These are phyloP conservation scores for Xylaria flabelliformis DNA, from an alignment of 495 filamentous ascomycete species.

Conservation along the genomic window DNA sequence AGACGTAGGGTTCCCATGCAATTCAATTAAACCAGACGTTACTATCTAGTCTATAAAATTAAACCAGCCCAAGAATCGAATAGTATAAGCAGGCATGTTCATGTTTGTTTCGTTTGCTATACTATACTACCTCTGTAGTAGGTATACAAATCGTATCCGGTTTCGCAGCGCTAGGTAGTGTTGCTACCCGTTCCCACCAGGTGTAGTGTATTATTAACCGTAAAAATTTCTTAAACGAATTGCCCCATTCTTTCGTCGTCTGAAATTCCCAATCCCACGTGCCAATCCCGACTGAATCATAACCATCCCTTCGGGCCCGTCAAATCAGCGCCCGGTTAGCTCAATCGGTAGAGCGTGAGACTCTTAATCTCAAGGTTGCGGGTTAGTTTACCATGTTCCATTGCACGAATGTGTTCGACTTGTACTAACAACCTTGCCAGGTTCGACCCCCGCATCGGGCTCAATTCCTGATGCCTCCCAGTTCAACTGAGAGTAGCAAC, in stretches of 20 bases:
- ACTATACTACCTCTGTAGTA: background rate
- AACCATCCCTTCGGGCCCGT: background rate
- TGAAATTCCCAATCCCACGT: background rate
- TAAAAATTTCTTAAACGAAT: background rate
- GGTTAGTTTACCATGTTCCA: slow-evolving; percentile 42
- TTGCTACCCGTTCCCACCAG: too few relatives aligned
- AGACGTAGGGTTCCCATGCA: background rate
- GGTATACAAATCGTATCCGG: background rate
- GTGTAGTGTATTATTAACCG: too few relatives aligned
- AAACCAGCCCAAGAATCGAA: background rate
- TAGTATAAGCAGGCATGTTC: background rate
- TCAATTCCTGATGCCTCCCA: slow-evolving; percentile 48
- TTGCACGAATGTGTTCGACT: background rate
- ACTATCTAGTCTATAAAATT: background rate
- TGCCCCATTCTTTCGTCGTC: slow-evolving; percentile 2
- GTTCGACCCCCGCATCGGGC: slow-evolving; percentile 57
- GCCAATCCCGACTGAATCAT: background rate
- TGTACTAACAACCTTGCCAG: slow-evolving; percentile 28
- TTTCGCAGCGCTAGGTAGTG: background rate
- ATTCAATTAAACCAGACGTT: background rate
- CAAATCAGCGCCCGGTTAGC: slow-evolving; percentile 60
- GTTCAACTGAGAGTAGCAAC: slow-evolving; percentile 21
- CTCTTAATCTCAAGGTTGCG: slow-evolving; percentile 79
- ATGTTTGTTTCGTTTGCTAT: background rate
- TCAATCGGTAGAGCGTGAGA: slow-evolving; percentile 87